These are phyloP conservation scores for Mikania micrantha DNA, from an alignment of 129 eudicot species.

Conservation along the genomic window DNA sequence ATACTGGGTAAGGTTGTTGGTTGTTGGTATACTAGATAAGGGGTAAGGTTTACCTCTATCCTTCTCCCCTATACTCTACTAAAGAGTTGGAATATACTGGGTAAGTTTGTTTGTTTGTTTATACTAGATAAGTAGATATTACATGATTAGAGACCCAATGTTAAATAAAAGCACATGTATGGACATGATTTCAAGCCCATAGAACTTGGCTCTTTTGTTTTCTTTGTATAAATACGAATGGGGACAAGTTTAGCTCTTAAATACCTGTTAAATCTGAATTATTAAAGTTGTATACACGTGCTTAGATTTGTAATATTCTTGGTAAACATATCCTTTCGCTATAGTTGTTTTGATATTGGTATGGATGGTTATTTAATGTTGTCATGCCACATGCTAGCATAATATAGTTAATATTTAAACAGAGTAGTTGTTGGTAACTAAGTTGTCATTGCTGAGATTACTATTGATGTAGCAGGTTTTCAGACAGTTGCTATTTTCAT, in stretches of 20 bases:
- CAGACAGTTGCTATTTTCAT: slow-evolving; percentile 99
- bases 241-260: background rate
- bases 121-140: too few species aligned
- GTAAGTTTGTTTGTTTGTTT: too few species aligned
- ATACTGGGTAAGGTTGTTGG: too few species aligned
- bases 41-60: too few species aligned
- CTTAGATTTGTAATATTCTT: background rate
- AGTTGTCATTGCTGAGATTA: slow-evolving; percentile 80
- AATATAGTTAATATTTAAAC: slow-evolving; percentile 20
- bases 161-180: background rate
- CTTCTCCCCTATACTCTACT: too few species aligned
- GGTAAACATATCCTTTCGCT: background rate
- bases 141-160: background rate
- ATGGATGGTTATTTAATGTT: slow-evolving; percentile 1
- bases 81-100: too few species aligned
- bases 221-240: background rate
- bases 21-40: too few species aligned
- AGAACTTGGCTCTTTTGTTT: background rate
- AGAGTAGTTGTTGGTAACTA: slow-evolving; percentile 17
- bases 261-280: slow-evolving; percentile 3
- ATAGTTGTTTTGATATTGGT: slow-evolving; percentile 4
- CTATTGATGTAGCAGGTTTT: slow-evolving; percentile 99
- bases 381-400: background rate
- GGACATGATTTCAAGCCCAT: background rate
- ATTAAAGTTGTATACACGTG: background rate